Evolutionary conservation across 177 flowering plant genomes (phyloP), one percentile per base, ranked within the genome.

Genomic region (Vitis hybrid): DNA sequence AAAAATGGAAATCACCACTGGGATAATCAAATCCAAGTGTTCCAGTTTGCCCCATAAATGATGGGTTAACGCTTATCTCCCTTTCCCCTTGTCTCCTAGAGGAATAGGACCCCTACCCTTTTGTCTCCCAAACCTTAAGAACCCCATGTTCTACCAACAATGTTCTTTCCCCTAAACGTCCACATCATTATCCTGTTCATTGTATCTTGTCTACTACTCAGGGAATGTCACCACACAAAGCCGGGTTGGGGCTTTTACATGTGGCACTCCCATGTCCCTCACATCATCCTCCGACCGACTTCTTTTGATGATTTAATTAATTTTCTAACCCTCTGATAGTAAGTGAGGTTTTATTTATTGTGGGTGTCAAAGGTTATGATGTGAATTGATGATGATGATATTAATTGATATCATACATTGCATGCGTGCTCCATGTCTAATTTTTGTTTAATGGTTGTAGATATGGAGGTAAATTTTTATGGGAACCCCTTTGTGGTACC

Each of bases 111-210:
- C 61, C 55, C 61, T 63, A 35, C 58, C 51, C 21, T 30, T 67
- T 63, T 62, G 78, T 76, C 72, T 50, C 78, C 78, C 60, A 30
- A 62, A 71, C 59, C 60, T 62, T 50, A 71, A 76, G 68, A 76
- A 71, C 3, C 68, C 78, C 78, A 76, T 71, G 78, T 76, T 71
- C 78, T 35, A 52, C 56, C 58, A 53, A 17, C 68, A 46, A 20
- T 52, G 17, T 21, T 11, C 15, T 63, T 64, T 67, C 9, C 27
- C 13, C 18, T 48, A 18, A 46, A 41, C 17, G 63, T 55, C 63
- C 63, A 55, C 55, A 56, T 73, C 76, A 24, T 56, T 61, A 21
- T 73, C 68, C 61, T 55, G 12, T 73, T 46, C 13, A 61, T 61
- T 21, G 14, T 2, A 55, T 66, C 41, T 49, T 48, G 69, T 71